Base-by-base conservation (phyloP, 2,329 filamentous ascomycete genomes). In the Juglanconis juglandina region DNA sequence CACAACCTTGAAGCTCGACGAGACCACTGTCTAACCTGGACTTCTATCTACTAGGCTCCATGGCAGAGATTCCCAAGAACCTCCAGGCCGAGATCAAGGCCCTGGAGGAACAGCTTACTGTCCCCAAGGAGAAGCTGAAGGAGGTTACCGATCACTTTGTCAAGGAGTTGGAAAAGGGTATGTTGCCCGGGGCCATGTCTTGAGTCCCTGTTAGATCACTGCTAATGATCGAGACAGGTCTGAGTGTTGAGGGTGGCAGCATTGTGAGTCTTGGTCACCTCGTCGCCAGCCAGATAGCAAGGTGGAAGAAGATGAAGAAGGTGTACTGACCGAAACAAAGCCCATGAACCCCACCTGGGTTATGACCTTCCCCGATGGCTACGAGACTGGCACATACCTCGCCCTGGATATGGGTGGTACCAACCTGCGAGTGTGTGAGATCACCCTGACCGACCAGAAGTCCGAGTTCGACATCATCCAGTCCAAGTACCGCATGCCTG, bases 261-360 rank as follows among this genome's bases (percentile, higher is more conserved):
- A 98, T 99, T 75, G 92, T 96, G 76, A 82, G 91, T 81, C 17
- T 50, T 17, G 46, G n/a, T 13, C 30, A 33, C 17, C 6, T 11
- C 6, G 10, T 34, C 10, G n/a, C 8, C 13, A 17, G 11, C 30
- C 11, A 14, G 9, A 30, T 6, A 5, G 1, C 11, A 14, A 24
- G 24, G 24, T 24, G 24, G 24, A 24, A 24, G 24, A 24, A 9
- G 4, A 30, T 34, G 9, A 14, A 41, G 10, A 47, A 44, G 32
- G 17, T 35, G 17, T 32, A 9, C 63, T 66, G 24, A 66, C 55
- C 32, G 30, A 1, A n/a, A 13, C 6, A 50, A 68, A 96, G 91
- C 93, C 94, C 62, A 97, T 98, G 94, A 97, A 97, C 78, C 90
- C 94, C 61, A 96, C 93, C 59, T 97, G 94, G 94, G 92, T 96